Base-by-base conservation (phyloP, 345 rosid species). In the Firmiana major region DNA sequence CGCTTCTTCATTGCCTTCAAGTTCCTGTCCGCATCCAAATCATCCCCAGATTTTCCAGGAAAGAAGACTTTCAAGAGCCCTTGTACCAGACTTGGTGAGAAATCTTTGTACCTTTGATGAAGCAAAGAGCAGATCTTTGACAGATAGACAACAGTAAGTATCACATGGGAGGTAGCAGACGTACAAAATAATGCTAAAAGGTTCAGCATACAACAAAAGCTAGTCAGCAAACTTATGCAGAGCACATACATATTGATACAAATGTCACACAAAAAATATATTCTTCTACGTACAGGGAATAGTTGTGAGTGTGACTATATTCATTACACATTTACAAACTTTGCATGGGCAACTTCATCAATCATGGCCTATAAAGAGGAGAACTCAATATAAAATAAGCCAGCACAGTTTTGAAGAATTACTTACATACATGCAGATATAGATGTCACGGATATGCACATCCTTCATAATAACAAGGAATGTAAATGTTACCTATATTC, bases 31-130 rank as follows among this genome's bases (percentile, higher is more conserved):
- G 86, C 92, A 49, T 97, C 99, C 75, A 88, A 77, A 81, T 97
- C 98, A 66, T 97, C 97, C 26, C 85, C 90, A 57, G 98, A 84
- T 86, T 97, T 97, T 87, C 97, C 98, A 81, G 95, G 99, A 80
- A 85, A 87, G 87, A 94, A 97, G 67, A 94, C 85, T 86, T 92
- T 93, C 86, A 90, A 75, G 69, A 97, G 97, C 67, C 97, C 97
- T 81, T 97, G 97, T 48, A 86, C 79, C 80, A 97, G 86, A 84
- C 89, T 88, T 54, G 99, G 96, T 1, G 98, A 90, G 81, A 97
- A 97, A 70, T 94, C 99, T 77, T 87, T 91, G 88, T 92, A 97
- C 82, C 99, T 86, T 86, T 94, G 99, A 84, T 97, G 98, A 85
- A 97, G 97, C 87, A 97, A 81, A 34, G 99, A 97, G 87, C 98